phyloP scores from a whole-genome alignment of 2,329 filamentous ascomycete species.

The Gremmenia infestans region DNA sequence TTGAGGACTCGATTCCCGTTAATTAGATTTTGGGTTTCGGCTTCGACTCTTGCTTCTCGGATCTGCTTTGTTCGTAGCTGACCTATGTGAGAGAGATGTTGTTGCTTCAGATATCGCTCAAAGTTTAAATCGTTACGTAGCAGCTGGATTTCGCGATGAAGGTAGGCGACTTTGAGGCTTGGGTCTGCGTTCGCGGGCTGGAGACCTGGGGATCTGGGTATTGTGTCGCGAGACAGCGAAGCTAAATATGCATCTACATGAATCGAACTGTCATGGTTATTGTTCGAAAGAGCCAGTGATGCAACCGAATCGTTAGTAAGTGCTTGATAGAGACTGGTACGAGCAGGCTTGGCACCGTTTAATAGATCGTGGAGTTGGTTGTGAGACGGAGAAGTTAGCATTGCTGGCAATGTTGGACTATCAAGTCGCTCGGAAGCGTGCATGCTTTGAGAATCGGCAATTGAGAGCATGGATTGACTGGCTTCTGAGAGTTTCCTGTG shows the following conservation, averaged over 20 bases:
- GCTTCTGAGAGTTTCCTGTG: constrained; percentile 46
- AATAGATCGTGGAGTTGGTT: constrained; percentile 57
- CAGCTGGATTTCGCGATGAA: constrained; percentile 70
- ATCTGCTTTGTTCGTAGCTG: constrained; percentile 71
- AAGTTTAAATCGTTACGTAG: constrained; percentile 78
- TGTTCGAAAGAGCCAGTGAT: constrained; percentile 32
- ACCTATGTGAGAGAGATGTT: constrained; percentile 77
- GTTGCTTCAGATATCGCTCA: constrained; percentile 77
- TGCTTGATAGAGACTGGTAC: constrained; percentile 50
- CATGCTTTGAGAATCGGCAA: constrained; percentile 37
- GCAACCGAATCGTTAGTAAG: constrained; percentile 52
- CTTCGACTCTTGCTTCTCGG: constrained; percentile 71
- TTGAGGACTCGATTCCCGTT: constrained; percentile 71
- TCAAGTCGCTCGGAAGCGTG: constrained; percentile 36
- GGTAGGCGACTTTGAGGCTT: constrained; percentile 42
- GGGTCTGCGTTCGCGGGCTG: constrained; percentile 25
- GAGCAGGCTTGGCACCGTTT: constrained; percentile 53
- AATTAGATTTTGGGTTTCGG: constrained; percentile 76
- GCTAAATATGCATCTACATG: constrained; percentile 27
- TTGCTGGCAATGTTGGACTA: constrained; percentile 58
- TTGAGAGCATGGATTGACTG: constrained; percentile 42
- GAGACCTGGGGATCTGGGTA: constrained; percentile 26
- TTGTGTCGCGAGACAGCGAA: constrained; percentile 21
- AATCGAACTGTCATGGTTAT: constrained; percentile 17
- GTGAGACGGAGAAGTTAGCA: constrained; percentile 43